phyloP scores from a whole-genome alignment of 202 grass and related monocot genomes.

The Musa balbisiana region DNA sequence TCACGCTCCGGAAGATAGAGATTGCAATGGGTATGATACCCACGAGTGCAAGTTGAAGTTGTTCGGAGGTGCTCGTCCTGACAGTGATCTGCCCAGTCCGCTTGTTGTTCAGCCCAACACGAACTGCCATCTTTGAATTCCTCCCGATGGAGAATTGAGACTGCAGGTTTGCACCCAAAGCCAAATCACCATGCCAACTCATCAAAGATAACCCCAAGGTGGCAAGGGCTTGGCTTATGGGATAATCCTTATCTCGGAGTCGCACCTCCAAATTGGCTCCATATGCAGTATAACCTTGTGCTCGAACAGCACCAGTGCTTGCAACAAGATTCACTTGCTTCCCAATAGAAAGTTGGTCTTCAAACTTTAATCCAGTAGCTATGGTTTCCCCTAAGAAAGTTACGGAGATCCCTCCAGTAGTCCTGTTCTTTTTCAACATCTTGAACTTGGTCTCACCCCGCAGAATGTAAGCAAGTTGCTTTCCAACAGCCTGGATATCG shows the following conservation, averaged over 20 bases:
- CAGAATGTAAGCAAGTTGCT: slow-evolving; percentile 67
- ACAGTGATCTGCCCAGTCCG: slow-evolving; percentile 71
- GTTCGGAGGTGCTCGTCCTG: slow-evolving; percentile 73
- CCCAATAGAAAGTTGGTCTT: slow-evolving; percentile 76
- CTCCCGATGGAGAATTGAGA: slow-evolving; percentile 61
- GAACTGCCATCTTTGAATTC: slow-evolving; percentile 62
- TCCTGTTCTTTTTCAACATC: slow-evolving; percentile 84
- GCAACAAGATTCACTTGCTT: slow-evolving; percentile 57
- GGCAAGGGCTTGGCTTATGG: slow-evolving; percentile 51
- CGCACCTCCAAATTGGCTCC: slow-evolving; percentile 69
- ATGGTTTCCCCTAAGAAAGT: slow-evolving; percentile 85
- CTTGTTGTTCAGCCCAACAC: slow-evolving; percentile 78
- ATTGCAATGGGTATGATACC: slow-evolving; percentile 59
- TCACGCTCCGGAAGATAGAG: slow-evolving; percentile 45
- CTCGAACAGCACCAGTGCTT: slow-evolving; percentile 58
- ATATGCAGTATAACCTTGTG: slow-evolving; percentile 66
- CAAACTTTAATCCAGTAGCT: slow-evolving; percentile 74
- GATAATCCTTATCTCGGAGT: slow-evolving; percentile 64
- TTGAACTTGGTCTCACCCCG: slow-evolving; percentile 83
- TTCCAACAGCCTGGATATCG: slow-evolving; percentile 67
- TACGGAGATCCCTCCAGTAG: slow-evolving; percentile 69
- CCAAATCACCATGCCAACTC: slow-evolving; percentile 61
- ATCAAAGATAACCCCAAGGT: slow-evolving; percentile 75
- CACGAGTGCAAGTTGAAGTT: slow-evolving; percentile 71
- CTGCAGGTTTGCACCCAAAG: slow-evolving; percentile 76